Conservation (phyloP, 164 flowering plant genomes). For the Umbilicus rupestris region DNA sequence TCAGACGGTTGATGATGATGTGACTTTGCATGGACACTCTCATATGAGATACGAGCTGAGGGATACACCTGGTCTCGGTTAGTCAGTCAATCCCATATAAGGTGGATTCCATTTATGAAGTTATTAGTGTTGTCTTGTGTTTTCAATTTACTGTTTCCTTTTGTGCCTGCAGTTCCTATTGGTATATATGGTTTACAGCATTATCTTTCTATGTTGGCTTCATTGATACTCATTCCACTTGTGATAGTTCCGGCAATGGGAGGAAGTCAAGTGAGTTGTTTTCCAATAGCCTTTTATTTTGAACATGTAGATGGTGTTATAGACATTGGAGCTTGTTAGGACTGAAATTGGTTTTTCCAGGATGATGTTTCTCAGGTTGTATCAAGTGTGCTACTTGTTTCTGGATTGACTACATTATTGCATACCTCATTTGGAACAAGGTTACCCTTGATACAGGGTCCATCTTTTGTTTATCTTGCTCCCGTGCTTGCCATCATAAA, state of each 20-base stretch:
- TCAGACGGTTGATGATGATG: conserved; percentile 62
- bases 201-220: conserved; percentile 80
- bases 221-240: conserved; percentile 82
- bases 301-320: neutral
- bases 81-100: conserved; percentile 12
- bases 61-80: conserved; percentile 92
- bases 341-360: conserved; percentile 39
- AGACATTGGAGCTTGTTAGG: conserved; percentile 18
- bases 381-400: conserved; percentile 78
- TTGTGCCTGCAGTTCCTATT: conserved; percentile 68
- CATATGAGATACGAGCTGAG: conserved; percentile 94
- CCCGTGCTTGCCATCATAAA: conserved; percentile 88
- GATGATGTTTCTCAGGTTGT: conserved; percentile 87
- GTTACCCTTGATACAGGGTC: conserved; percentile 91
- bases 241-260: conserved; percentile 99
- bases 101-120: neutral
- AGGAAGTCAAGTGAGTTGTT: conserved; percentile 59
- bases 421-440: conserved; percentile 84
- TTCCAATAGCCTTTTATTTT: neutral
- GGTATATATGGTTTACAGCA: conserved; percentile 91
- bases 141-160: neutral
- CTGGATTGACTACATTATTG: conserved; percentile 85
- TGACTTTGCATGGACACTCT: conserved; percentile 40
- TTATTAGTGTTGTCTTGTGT: neutral
- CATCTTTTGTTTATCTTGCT: conserved; percentile 89